phyloP scores from a whole-genome alignment of 2,329 filamentous ascomycete genomes.

The Colletotrichum endophyticum region DNA sequence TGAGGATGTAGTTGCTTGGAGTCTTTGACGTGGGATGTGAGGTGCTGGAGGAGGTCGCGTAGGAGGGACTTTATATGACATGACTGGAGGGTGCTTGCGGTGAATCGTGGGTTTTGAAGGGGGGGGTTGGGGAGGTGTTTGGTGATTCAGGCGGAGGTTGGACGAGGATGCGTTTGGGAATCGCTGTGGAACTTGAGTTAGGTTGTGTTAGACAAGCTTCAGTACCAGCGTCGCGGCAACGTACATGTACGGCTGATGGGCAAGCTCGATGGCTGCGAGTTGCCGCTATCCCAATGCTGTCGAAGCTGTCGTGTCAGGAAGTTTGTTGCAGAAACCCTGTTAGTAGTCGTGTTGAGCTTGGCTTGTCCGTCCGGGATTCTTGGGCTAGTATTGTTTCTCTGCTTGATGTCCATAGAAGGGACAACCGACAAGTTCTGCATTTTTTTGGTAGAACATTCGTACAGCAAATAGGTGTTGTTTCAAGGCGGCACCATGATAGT shows the following conservation, averaged over 20 bases:
- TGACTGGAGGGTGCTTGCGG: background rate
- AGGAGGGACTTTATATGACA: background rate
- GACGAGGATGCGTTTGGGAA: background rate
- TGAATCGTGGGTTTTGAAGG: background rate
- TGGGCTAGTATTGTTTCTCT: rapidly evolving
- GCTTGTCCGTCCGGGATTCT: rapidly evolving
- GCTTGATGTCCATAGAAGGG: background rate
- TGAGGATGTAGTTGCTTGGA: background rate
- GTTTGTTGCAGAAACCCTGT: background rate
- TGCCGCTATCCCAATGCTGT: background rate
- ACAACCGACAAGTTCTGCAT: too few species aligned
- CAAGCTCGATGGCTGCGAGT: background rate
- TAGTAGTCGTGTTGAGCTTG: background rate
- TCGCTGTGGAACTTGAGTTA: background rate
- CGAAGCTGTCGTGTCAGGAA: background rate
- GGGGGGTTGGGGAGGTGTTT: background rate
- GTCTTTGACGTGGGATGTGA: rapidly evolving
- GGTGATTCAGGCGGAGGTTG: background rate
- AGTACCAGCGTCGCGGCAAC: background rate
- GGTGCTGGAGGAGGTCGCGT: too few species aligned
- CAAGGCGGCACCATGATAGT: background rate
- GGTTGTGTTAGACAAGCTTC: background rate
- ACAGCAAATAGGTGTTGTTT: too few species aligned
- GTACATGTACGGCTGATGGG: background rate
- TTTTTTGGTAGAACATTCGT: too few species aligned